phyloP scores from a whole-genome alignment of 2,329 filamentous ascomycete genomes.

The Cladosporium cucumerinum region DNA sequence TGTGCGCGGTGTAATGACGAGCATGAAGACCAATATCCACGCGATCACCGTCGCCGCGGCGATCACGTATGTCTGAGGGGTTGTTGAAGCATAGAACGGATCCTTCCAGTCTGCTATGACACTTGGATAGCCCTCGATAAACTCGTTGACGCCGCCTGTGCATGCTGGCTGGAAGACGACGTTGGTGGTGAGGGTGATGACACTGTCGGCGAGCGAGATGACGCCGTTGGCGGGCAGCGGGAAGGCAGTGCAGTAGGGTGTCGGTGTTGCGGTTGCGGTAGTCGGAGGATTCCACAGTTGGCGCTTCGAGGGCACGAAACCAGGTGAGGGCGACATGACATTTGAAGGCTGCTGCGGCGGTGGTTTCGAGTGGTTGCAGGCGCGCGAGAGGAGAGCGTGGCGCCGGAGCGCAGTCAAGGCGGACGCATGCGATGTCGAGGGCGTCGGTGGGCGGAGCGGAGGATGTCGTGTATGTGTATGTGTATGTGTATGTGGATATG shows the following conservation, averaged over 20 bases:
- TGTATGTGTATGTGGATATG: not conserved
- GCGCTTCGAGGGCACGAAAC: constrained; percentile 21
- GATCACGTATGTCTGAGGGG: constrained; percentile 89
- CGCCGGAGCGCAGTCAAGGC: constrained; percentile 14
- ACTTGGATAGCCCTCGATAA: constrained; percentile 41
- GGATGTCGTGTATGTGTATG: not conserved
- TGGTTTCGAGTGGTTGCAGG: constrained; percentile 1
- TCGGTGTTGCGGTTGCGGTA: constrained; percentile 13
- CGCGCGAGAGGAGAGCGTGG: constrained; percentile 3
- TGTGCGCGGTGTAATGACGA: constrained; percentile 90
- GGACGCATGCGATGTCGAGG: constrained; percentile 14
- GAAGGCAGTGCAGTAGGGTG: constrained; percentile 57
- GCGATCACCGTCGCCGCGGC: constrained; percentile 86
- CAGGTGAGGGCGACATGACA: constrained; percentile 17
- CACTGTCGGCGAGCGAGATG: constrained; percentile 51
- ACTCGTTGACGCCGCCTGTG: constrained; percentile 40
- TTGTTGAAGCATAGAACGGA: constrained; percentile 90
- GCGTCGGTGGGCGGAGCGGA: not conserved
- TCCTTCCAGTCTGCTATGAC: constrained; percentile 68
- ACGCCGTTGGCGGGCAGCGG: constrained; percentile 58
- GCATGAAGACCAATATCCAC: constrained; percentile 89
- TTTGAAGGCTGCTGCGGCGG: constrained; percentile 7
- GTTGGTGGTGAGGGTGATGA: constrained; percentile 58
- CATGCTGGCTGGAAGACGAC: constrained; percentile 61
- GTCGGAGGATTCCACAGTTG: constrained; percentile 34